Evolutionary conservation across 345 rosid genomes (phyloP), one percentile per base, ranked within the genome.

Genomic region (Corymbia maculata): DNA sequence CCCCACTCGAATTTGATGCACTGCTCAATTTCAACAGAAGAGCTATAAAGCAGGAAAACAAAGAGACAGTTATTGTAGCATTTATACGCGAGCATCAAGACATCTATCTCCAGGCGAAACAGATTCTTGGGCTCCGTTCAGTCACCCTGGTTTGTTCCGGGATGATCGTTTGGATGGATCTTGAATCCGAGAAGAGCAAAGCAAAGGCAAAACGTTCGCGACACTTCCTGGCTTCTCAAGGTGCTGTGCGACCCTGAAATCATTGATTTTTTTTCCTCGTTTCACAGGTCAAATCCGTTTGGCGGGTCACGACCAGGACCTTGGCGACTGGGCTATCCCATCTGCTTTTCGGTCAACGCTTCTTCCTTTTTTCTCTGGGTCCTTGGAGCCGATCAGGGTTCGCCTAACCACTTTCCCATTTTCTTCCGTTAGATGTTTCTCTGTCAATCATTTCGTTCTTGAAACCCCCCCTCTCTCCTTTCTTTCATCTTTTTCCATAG

Each of bases 41-140:
- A 17, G 42, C 6, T 0, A 42, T 17, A 1, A 1, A 36, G 9
- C 47, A 26, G 68, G n/a, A 11, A 59, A 26, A 10, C 0, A 10
- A 26, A 28, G 30, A 26, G 68, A 26, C 4, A 11, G 8, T 59
- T 59, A 26, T 0, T 0, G 68, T 26, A 13, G 68, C 26, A 3
- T 59, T 12, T 26, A 14, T 59, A 26, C 3, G 0, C 1, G 14
- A 59, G 66, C 66, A 59, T 59, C 1, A 28, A 24, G 30, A 26
- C 21, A 59, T 36, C 42, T 36, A 22, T 59, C 66, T n/a, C 70
- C 70, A 64, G 70, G 70, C 70, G 70, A 30, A 30, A 68, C 15
- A 15, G 79, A 30, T 7, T 14, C 32, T 66, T 32, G 70, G 36
- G 70, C 8, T n/a, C 79, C 79, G 5, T 66, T 32, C 79, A 30